phyloP scores from a whole-genome alignment of 2,329 filamentous ascomycete species.

The Pyricularia pennisetigena region DNA sequence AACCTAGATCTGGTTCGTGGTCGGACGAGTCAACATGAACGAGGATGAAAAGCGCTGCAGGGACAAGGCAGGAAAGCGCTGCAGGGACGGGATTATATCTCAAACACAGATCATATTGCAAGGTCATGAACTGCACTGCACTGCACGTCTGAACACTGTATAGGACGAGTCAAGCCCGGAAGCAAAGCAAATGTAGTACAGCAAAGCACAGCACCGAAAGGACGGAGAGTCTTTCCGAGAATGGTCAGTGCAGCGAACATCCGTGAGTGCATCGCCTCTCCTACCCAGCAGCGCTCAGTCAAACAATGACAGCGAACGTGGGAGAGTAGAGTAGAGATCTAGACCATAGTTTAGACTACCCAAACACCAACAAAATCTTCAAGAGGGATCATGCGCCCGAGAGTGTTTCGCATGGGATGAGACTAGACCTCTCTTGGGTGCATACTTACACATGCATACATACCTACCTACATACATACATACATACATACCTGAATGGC shows the following conservation, averaged over 20 bases:
- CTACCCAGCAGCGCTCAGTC: background rate
- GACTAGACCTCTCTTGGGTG: background rate
- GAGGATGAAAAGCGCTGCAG: background rate
- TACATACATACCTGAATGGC: background rate
- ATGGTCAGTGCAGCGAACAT: background rate
- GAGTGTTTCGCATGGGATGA: background rate
- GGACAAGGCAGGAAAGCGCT: background rate
- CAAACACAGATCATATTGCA: background rate
- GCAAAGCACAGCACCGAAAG: too few relatives aligned
- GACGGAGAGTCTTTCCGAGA: too few relatives aligned
- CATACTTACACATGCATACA: too few relatives aligned
- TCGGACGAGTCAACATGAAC: background rate
- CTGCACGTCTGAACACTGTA: background rate
- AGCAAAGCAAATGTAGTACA: background rate
- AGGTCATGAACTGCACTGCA: background rate
- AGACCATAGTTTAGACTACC: too few relatives aligned
- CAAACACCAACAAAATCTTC: background rate
- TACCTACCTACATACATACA: too few relatives aligned
- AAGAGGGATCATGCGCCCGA: background rate
- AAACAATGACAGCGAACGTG: background rate
- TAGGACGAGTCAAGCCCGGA: background rate
- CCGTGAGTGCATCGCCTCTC: background rate
- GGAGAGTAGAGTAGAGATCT: background rate
- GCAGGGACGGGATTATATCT: background rate
- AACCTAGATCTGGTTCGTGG: background rate